Evolutionary conservation across 352 stramenopile genomes (phyloP).

Genomic region (Pythium biforme): DNA sequence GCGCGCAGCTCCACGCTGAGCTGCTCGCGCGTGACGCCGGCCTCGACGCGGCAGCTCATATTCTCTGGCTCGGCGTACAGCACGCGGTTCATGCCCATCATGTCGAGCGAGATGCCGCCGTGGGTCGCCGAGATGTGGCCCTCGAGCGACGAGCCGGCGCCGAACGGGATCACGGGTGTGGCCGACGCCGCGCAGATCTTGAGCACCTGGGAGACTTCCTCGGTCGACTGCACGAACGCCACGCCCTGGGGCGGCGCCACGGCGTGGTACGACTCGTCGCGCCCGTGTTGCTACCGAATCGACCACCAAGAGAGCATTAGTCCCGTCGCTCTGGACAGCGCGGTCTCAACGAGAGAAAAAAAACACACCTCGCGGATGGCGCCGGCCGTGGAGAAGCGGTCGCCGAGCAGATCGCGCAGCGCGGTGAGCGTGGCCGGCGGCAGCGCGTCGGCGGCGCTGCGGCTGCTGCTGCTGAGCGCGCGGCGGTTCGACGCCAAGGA

Average conservation of each 20-base stretch:
- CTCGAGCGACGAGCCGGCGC: conserved; percentile 90
- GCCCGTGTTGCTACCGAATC: conserved; percentile 75
- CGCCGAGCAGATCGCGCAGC: conserved; percentile 56
- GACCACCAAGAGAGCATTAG: too few relatives aligned
- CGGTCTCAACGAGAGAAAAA: too few relatives aligned
- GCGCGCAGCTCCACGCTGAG: conserved; percentile 88
- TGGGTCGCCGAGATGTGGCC: conserved; percentile 93
- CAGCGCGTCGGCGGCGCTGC: conserved; percentile 12
- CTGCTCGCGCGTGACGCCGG: conserved; percentile 92
- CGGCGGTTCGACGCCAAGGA: not conserved
- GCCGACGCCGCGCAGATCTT: conserved; percentile 79
- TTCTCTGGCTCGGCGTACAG: conserved; percentile 58
- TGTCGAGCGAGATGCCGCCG: conserved; percentile 91
- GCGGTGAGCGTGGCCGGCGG: conserved; percentile 48
- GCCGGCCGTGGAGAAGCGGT: conserved; percentile 67
- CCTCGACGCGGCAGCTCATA: conserved; percentile 91
- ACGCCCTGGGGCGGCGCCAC: conserved; percentile 83
- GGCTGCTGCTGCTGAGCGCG: conserved; percentile 9
- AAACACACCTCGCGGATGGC: conserved; percentile 65
- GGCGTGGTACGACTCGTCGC: conserved; percentile 91
- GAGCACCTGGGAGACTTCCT: conserved; percentile 90
- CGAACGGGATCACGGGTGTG: conserved; percentile 95
- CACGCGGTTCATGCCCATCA: conserved; percentile 83
- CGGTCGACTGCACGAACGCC: conserved; percentile 77
- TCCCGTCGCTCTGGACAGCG: too few relatives aligned